phyloP scores from a whole-genome alignment of 2,329 filamentous ascomycete species.

The Xylaria sp. region DNA sequence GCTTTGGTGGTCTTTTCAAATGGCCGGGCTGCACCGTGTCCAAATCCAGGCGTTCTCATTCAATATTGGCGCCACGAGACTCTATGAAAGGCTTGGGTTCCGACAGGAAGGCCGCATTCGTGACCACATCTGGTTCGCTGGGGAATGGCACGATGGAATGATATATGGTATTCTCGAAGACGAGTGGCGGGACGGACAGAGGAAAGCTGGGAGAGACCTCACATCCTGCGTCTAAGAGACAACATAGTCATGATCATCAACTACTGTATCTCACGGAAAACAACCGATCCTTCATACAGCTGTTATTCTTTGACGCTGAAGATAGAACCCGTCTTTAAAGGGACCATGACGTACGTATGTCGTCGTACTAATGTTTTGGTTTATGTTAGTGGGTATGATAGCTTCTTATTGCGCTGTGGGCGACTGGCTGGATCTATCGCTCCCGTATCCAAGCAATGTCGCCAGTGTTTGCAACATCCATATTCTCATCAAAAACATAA shows the following conservation, averaged over 20 bases:
- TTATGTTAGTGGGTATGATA: not conserved
- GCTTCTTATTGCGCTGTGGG: constrained; percentile 5
- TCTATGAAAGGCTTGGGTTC: constrained; percentile 53
- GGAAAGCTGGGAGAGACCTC: constrained; percentile 32
- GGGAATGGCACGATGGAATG: constrained; percentile 51
- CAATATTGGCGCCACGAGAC: constrained; percentile 48
- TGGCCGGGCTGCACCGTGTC: constrained; percentile 52
- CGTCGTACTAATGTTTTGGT: not conserved
- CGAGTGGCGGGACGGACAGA: constrained; percentile 47
- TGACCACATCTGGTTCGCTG: constrained; percentile 50
- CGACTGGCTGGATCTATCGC: constrained; percentile 10
- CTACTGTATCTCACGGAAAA: not conserved
- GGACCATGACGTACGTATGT: not conserved
- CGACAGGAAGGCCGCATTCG: constrained; percentile 49
- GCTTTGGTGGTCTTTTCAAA: constrained; percentile 49
- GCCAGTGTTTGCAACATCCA: constrained; percentile 38
- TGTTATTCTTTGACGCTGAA: not conserved
- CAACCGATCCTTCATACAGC: not conserved
- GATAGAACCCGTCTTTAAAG: not conserved
- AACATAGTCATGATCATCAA: not conserved
- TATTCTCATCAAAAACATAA: constrained; percentile 35
- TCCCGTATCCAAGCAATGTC: constrained; percentile 29
- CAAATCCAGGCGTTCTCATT: constrained; percentile 49
- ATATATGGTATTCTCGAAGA: constrained; percentile 50
- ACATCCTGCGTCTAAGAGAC: constrained; percentile 18